These are phyloP conservation scores for Zanthoxylum bungeanum DNA, from an alignment of 345 rosid genomes.

Conservation along the genomic window DNA sequence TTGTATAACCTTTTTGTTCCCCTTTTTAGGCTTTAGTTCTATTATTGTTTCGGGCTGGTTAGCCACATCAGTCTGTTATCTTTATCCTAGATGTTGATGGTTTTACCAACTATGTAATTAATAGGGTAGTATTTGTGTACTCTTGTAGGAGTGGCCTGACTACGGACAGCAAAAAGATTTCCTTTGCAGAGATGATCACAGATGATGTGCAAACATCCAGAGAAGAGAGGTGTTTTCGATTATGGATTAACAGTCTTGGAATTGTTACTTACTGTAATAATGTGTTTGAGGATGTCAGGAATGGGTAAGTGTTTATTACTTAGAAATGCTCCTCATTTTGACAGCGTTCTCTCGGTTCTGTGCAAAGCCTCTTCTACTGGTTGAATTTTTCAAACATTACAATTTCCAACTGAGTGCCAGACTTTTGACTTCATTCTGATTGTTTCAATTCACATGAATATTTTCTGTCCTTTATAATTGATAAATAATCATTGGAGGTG, in stretches of 20 bases:
- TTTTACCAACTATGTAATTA: not conserved
- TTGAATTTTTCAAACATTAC: not conserved
- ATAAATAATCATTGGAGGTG: not conserved
- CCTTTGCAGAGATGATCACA: conserved; percentile 90
- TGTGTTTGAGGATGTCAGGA: conserved; percentile 88
- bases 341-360: not conserved
- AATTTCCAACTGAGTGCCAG: not conserved
- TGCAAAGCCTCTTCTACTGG: not conserved
- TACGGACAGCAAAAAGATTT: conserved; percentile 56
- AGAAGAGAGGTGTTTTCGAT: conserved; percentile 87
- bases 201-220: conserved; percentile 81
- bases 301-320: conserved; percentile 51
- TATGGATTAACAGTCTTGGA: conserved; percentile 95
- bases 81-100: no score
- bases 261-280: conserved; percentile 69
- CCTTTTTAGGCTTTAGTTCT: no score
- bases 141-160: conserved; percentile 84
- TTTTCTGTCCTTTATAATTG: not conserved
- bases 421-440: not conserved
- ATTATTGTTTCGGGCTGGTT: not conserved
- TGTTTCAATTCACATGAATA: not conserved
- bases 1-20: no score
- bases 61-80: not conserved
- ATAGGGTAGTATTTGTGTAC: conserved; percentile 7
- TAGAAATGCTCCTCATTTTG: not conserved